A percentile compares a stretch with the other conserved stretches of the same genome.
Evolutionary conservation across 106 monocot species (phyloP).

Genomic region (Cymbidium sinense): DNA sequence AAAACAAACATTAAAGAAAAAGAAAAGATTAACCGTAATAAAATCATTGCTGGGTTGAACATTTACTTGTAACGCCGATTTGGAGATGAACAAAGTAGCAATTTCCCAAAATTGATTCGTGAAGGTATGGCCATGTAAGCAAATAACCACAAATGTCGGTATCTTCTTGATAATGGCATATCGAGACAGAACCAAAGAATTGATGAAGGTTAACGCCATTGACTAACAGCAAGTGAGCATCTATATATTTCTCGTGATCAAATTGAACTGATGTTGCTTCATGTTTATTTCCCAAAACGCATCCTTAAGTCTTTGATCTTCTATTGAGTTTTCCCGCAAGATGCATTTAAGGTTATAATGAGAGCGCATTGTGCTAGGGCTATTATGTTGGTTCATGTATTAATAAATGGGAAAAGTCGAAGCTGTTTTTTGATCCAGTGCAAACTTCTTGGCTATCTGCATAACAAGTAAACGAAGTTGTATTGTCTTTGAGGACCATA

Average conservation of each 20-base stretch:
- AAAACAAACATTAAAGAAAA: neutral
- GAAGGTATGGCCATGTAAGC: conserved; percentile 44
- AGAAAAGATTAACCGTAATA: neutral
- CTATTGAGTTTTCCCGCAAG: conserved; percentile 27
- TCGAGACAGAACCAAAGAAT: conserved; percentile 35
- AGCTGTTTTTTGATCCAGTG: too few relatives aligned
- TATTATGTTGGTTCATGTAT: too few relatives aligned
- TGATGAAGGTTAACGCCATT: conserved; percentile 58
- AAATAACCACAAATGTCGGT: conserved; percentile 46
- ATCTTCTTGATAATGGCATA: conserved; percentile 41
- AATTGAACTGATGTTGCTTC: conserved; percentile 18
- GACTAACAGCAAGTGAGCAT: conserved; percentile 55
- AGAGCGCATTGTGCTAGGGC: too few relatives aligned
- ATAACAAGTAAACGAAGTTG: too few relatives aligned
- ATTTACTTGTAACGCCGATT: conserved; percentile 38
- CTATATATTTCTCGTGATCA: conserved; percentile 66
- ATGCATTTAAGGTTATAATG: too few relatives aligned
- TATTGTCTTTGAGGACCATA: too few relatives aligned
- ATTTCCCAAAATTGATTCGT: conserved; percentile 51
- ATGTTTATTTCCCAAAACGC: conserved; percentile 34
- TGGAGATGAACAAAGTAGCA: conserved; percentile 30
- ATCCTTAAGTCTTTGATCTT: conserved; percentile 44
- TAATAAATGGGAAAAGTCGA: too few relatives aligned
- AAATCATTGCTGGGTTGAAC: neutral
- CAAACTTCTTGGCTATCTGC: too few relatives aligned